Evolutionary conservation across 768 basidiomycete genomes (phyloP).

Genomic region (Leccinum ochraceum): DNA sequence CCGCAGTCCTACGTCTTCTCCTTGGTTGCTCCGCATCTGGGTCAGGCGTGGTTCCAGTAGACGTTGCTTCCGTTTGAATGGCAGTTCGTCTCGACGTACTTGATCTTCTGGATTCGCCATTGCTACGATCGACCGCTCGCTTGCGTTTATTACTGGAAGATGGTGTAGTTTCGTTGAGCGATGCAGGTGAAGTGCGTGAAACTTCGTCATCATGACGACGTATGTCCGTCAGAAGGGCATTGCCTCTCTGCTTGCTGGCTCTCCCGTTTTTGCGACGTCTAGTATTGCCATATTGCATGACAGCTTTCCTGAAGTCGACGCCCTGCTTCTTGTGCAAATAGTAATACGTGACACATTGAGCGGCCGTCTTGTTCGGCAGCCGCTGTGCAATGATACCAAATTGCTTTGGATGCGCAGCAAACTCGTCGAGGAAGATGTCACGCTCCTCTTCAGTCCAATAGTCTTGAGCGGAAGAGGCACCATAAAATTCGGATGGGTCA

Average conservation of each 20-base stretch:
- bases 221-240: slow-evolving; percentile 80
- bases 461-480: slow-evolving; percentile 67
- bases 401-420: slow-evolving; percentile 86
- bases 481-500: slow-evolving; percentile 78
- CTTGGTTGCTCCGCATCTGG: slow-evolving; percentile 63
- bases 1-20: slow-evolving; percentile 40
- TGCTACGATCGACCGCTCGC: slow-evolving; percentile 34
- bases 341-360: slow-evolving; percentile 91
- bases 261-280: slow-evolving; percentile 61
- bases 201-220: slow-evolving; percentile 64
- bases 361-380: slow-evolving; percentile 80
- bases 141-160: slow-evolving; percentile 42
- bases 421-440: slow-evolving; percentile 74
- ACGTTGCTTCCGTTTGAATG: slow-evolving; percentile 50
- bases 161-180: slow-evolving; percentile 24
- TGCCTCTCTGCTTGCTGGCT: slow-evolving; percentile 76
- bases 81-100: slow-evolving; percentile 39
- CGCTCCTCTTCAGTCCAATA: slow-evolving; percentile 91
- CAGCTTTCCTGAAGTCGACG: slow-evolving; percentile 82
- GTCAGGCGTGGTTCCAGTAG: slow-evolving; percentile 54
- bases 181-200: slow-evolving; percentile 27
- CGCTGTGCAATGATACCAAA: slow-evolving; percentile 88
- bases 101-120: slow-evolving; percentile 37
- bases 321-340: slow-evolving; percentile 90
- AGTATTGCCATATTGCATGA: slow-evolving; percentile 63